Base-by-base conservation (phyloP, 257 asterid species). In the Fraxinus quadrangulata region DNA sequence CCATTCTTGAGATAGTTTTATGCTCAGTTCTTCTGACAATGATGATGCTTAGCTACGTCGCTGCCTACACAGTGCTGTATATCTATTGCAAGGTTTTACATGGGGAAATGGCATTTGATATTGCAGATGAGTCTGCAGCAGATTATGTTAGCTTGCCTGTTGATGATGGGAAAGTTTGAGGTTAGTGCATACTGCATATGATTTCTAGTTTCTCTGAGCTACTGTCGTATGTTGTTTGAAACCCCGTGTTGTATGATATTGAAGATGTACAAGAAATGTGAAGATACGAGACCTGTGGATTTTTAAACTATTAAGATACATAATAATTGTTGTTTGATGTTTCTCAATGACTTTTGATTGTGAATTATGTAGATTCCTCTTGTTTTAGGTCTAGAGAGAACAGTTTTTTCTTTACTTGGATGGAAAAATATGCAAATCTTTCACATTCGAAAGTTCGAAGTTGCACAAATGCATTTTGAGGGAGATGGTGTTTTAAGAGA, bases 71-170 rank as follows among this genome's bases (percentile, higher is more conserved):
- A 0, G 87, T 89, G 30, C 66, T 92, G 75, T 88, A 87, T 39
- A 79, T 87, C 81, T 85, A 90, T 69, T 89, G 97, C 86, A 88
- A 85, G 82, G 97, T 96, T 1, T 40, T 85, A 79, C 90, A 79
- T 13, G 97, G 98, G 31, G 99, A 96, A 85, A 76, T 93, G 82
- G 97, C 97, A 0, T 77, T 88, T 21, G 98, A 96, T 83, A 92
- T 93, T 39, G 97, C 93, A 0, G 95, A 90, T 81, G 99, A 93
- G 88, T 96, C 93, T 71, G 86, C 91, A 0, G 79, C 80, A 19
- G 96, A 90, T 82, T 96, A 93, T 79, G 86, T 93, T 6, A 89
- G 94, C 81, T 78, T 96, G 87, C 99, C 97, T 14, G 88, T 84
- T 56, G 98, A 90, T 83, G 92, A 84, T 77, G 92, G 90, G 74